Conservation (phyloP, 352 stramenopile genomes). For the Phytophthora meadii region DNA sequence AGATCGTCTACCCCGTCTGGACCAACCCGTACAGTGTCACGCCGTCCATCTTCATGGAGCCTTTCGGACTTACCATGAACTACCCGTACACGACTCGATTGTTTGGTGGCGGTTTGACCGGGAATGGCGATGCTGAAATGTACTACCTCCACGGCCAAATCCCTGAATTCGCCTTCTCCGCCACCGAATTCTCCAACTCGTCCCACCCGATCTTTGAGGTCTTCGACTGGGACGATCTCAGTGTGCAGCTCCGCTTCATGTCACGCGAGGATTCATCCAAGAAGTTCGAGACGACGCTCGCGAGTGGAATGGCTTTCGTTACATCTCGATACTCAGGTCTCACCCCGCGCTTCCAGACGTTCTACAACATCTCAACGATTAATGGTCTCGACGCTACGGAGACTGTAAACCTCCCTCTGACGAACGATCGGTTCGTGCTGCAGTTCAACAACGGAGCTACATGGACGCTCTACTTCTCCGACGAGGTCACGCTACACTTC, state of each 20-base stretch:
- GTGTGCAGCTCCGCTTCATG: constrained; percentile 57
- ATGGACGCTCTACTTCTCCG: constrained; percentile 68
- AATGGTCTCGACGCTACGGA: constrained; percentile 49
- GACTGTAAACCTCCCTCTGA: constrained; percentile 35
- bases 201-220: constrained; percentile 43
- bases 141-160: constrained; percentile 60
- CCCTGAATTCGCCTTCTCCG: constrained; percentile 62
- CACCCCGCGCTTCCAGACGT: constrained; percentile 49
- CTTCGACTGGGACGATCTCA: constrained; percentile 60
- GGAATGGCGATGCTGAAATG: constrained; percentile 51
- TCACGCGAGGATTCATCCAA: constrained; percentile 28
- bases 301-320: constrained; percentile 74
- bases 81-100: constrained; percentile 63
- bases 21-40: constrained; percentile 71
- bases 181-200: constrained; percentile 52
- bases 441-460: constrained; percentile 53
- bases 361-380: constrained; percentile 56
- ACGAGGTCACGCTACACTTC: constrained; percentile 41
- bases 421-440: constrained; percentile 55
- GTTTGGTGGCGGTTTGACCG: constrained; percentile 54
- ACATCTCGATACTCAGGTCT: constrained; percentile 57
- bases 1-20: constrained; percentile 65
- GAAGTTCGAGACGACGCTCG: constrained; percentile 56
- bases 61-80: constrained; percentile 58
- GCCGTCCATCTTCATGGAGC: constrained; percentile 41